Evolutionary conservation across 2,329 filamentous ascomycete genomes (phyloP), one percentile per base, ranked within the genome.

Genomic region (Penicillium capsulatum): DNA sequence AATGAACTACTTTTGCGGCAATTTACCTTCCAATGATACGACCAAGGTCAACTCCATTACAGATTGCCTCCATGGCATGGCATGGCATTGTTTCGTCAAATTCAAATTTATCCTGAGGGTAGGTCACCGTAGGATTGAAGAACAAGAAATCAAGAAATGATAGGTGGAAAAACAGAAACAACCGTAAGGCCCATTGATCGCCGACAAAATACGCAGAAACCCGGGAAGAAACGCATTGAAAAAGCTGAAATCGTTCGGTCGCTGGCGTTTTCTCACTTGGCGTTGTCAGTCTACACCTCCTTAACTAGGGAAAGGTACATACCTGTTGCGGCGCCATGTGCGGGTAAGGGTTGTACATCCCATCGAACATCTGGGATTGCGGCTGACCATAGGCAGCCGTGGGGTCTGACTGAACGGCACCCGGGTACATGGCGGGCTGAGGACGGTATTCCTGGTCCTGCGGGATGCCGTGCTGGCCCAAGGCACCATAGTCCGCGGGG

Each of bases 291-390:
- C 9, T 22, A 5, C 9, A 5, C 19, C 5, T 22, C 19, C 19
- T 22, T 22, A n/a, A n/a, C n/a, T 22, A 22, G 19, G 19, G 19
- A 5, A 22, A 9, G 19, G 19, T 22, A 50, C 77, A 63, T 74
- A 90, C 86, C 73, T 89, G 86, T 65, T 94, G 88, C 49, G 85
- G 79, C 54, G 84, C 82, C 77, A 95, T 86, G 47, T 81, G 71
- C 10, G 83, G 77, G 63, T 94, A 94, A 15, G 64, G 77, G 13
- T 64, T 77, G 64, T 97, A 97, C 75, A 96, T 95, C 48, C 80
- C 81, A 47, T 87, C 82, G 66, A 90, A 95, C 76, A 96, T 94
- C 48, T 80, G 71, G 31, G 67, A 61, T 53, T 86, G 83, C 31
- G 84, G 78, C 58, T 92, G 87, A 10, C 83, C 85, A 61, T 94